phyloP scores from a whole-genome alignment of 805 yeast genomes.

The Priceomyces melissophilus region DNA sequence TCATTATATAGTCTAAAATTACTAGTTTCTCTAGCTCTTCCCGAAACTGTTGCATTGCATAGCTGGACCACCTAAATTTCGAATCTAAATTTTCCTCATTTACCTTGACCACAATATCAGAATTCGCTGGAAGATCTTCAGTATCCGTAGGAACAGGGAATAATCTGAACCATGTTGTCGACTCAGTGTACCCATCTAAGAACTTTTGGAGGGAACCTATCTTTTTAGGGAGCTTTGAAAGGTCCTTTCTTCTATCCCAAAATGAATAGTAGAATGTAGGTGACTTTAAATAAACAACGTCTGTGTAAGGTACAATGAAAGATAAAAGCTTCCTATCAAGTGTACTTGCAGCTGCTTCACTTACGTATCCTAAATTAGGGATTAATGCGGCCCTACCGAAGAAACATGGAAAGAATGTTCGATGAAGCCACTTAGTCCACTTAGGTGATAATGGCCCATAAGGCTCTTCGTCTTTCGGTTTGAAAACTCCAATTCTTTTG shows the following conservation, averaged over 20 bases:
- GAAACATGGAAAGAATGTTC: slow-evolving; percentile 73
- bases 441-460: slow-evolving; percentile 76
- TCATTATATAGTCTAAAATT: slow-evolving; percentile 64
- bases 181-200: slow-evolving; percentile 54
- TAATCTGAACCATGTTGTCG: slow-evolving; percentile 53
- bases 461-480: slow-evolving; percentile 79
- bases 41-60: slow-evolving; percentile 48
- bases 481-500: slow-evolving; percentile 56
- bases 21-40: slow-evolving; percentile 67
- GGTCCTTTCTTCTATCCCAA: slow-evolving; percentile 37
- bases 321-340: slow-evolving; percentile 59
- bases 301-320: slow-evolving; percentile 64
- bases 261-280: slow-evolving; percentile 50
- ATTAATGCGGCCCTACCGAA: slow-evolving; percentile 72
- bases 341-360: slow-evolving; percentile 70
- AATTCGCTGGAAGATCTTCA: slow-evolving; percentile 14
- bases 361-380: slow-evolving; percentile 68
- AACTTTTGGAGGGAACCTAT: slow-evolving; percentile 69
- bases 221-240: slow-evolving; percentile 39
- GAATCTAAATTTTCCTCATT: slow-evolving; percentile 8
- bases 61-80: slow-evolving; percentile 52
- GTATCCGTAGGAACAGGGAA: slow-evolving; percentile 52
- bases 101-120: slow-evolving; percentile 14
- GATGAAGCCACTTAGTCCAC: slow-evolving; percentile 76
- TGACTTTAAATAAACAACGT: slow-evolving; percentile 48